Evolutionary conservation across 768 basidiomycete genomes (phyloP).

Genomic region (Xerocomus spinulosus): DNA sequence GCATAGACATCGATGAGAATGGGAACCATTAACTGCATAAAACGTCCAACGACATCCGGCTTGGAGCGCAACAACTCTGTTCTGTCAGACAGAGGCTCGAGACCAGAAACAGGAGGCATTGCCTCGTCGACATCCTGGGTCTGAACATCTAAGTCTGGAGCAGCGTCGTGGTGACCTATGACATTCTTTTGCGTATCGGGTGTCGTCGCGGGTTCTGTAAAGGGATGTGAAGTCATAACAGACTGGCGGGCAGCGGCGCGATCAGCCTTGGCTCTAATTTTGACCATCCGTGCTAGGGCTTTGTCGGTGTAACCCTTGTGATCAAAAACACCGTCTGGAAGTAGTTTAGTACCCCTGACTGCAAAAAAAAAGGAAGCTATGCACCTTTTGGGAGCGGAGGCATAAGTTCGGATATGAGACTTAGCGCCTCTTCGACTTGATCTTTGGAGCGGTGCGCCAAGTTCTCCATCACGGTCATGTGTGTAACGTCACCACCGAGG

Average conservation of each 20-base stretch:
- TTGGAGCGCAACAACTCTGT: conserved; percentile 73
- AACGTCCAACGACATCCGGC: conserved; percentile 71
- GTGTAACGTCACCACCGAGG: conserved; percentile 81
- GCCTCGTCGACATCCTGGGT: conserved; percentile 41
- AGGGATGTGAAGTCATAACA: conserved; percentile 30
- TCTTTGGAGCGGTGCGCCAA: conserved; percentile 95
- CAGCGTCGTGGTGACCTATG: conserved; percentile 19
- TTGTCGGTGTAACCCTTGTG: conserved; percentile 88
- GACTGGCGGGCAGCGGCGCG: conserved; percentile 65
- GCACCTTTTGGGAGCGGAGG: conserved; percentile 90
- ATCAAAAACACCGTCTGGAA: conserved; percentile 90
- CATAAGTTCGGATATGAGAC: conserved; percentile 84
- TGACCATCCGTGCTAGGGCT: conserved; percentile 66
- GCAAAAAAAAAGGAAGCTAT: conserved; percentile 1
- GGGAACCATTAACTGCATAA: conserved; percentile 86
- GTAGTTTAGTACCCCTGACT: conserved; percentile 1
- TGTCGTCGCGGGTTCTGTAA: conserved; percentile 20
- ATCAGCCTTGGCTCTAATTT: conserved; percentile 81
- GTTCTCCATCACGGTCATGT: conserved; percentile 98
- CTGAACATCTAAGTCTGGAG: conserved; percentile 34
- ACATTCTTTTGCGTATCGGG: conserved; percentile 17
- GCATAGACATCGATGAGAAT: conserved; percentile 98
- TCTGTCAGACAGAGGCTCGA: conserved; percentile 45
- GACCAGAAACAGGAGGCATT: conserved; percentile 30
- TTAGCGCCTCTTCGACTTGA: conserved; percentile 91